Conservation (phyloP, 2,329 filamentous ascomycete genomes). For the Gremmenia infestans region DNA sequence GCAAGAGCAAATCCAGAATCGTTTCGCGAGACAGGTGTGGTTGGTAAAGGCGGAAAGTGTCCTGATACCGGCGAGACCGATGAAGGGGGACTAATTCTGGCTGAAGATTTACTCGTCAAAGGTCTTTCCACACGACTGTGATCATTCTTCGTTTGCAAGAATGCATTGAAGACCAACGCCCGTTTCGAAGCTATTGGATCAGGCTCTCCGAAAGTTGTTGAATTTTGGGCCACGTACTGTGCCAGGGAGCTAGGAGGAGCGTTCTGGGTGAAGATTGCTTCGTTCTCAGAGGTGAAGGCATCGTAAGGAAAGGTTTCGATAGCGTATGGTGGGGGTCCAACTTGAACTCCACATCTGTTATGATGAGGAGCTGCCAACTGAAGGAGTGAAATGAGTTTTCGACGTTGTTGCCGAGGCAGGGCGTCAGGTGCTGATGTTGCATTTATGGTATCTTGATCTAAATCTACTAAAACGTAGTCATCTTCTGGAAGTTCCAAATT, state of each 20-base stretch:
- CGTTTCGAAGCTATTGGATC: slow-evolving; percentile 41
- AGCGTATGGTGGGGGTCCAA: slow-evolving; percentile 88
- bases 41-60: slow-evolving; percentile 69
- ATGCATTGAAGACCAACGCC: slow-evolving; percentile 83
- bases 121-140: slow-evolving; percentile 67
- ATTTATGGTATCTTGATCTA: slow-evolving; percentile 87
- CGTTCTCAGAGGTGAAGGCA: slow-evolving; percentile 81
- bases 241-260: slow-evolving; percentile 68
- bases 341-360: slow-evolving; percentile 75
- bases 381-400: slow-evolving; percentile 82
- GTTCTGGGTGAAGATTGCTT: slow-evolving; percentile 69
- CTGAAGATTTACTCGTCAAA: slow-evolving; percentile 61
- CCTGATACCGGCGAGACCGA: slow-evolving; percentile 73
- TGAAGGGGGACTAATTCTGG: slow-evolving; percentile 55
- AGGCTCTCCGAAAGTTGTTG: slow-evolving; percentile 73
- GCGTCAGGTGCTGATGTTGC: slow-evolving; percentile 72
- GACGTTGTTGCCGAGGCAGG: slow-evolving; percentile 80
- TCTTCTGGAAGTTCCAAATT: slow-evolving; percentile 83
- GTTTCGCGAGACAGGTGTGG: slow-evolving; percentile 77
- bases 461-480: slow-evolving; percentile 90
- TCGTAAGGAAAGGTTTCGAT: slow-evolving; percentile 90
- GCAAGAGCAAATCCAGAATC: slow-evolving; percentile 89
- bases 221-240: slow-evolving; percentile 86
- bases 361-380: slow-evolving; percentile 89
- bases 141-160: slow-evolving; percentile 70